Conservation (phyloP, 129 eudicot genomes). For the Escallonia rubra region DNA sequence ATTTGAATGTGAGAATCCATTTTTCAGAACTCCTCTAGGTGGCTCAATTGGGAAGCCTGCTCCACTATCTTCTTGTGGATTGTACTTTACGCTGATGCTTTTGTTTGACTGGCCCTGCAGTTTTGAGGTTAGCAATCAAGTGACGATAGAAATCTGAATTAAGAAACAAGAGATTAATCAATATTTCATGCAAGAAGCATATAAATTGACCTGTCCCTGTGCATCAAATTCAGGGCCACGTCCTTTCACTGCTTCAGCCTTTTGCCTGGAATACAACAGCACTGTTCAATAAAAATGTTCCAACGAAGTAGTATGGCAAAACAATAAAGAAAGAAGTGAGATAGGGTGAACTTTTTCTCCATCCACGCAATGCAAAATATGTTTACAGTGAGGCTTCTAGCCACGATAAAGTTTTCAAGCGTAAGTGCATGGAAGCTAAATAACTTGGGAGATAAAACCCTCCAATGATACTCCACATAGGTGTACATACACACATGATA, state of each 20-base stretch:
- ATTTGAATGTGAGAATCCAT: conserved; percentile 36
- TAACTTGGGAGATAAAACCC: background rate
- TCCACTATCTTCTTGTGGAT: conserved; percentile 37
- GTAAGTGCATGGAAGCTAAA: background rate
- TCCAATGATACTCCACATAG: background rate
- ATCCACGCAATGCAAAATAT: background rate
- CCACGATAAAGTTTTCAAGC: background rate
- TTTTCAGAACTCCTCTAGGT: conserved; percentile 26
- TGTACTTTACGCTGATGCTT: conserved; percentile 31
- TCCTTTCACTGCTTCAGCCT: conserved; percentile 64
- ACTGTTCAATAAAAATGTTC: background rate
- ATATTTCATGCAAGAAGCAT: background rate
- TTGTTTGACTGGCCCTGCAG: conserved; percentile 40
- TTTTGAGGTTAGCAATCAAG: conserved; percentile 3
- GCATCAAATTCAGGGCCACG: conserved; percentile 36
- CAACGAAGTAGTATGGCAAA: background rate
- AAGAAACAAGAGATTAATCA: too few relatives aligned
- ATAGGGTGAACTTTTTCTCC: too few relatives aligned
- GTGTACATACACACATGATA: background rate
- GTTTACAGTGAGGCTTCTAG: background rate
- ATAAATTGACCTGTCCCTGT: conserved; percentile 18
- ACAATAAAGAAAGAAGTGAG: background rate
- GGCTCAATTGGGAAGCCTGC: conserved; percentile 44
- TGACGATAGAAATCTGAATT: background rate
- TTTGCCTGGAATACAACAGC: conserved; percentile 37